Conservation (phyloP, 495 filamentous ascomycete genomes). For the Neurospora terricola region DNA sequence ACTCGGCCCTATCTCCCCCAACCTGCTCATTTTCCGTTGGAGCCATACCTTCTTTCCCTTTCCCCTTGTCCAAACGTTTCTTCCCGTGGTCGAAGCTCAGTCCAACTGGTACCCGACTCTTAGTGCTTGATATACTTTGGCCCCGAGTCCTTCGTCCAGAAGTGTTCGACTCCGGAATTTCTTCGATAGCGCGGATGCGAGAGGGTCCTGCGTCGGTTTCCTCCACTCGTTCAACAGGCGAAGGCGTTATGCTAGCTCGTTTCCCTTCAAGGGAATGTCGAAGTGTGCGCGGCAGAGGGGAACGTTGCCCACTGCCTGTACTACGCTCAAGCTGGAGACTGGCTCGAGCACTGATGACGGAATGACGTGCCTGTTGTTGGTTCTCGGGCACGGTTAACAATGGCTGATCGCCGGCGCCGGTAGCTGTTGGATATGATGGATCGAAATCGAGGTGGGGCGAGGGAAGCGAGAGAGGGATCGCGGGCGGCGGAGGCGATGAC, state of each 20-base stretch:
- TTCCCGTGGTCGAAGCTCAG: constrained; percentile 19
- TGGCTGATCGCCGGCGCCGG: constrained; percentile 52
- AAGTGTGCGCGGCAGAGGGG: constrained; percentile 54
- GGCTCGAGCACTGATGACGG: constrained; percentile 36
- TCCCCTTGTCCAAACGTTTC: constrained; percentile 32
- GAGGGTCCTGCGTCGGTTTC: constrained; percentile 22
- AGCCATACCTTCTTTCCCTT: constrained; percentile 36
- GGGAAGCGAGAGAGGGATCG: constrained; percentile 37
- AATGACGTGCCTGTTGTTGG: constrained; percentile 47
- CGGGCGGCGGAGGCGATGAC: constrained; percentile 37
- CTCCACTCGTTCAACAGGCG: constrained; percentile 11
- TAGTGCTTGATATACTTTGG: constrained; percentile 18
- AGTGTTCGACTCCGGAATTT: constrained; percentile 17
- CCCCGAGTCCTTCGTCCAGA: constrained; percentile 18
- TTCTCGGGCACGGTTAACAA: constrained; percentile 57
- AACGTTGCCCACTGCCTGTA: constrained; percentile 39
- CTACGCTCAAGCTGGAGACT: constrained; percentile 60
- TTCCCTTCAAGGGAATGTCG: constrained; percentile 39
- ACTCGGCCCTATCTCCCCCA: constrained; percentile 14
- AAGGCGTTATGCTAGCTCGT: constrained; percentile 25
- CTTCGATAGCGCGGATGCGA: constrained; percentile 11
- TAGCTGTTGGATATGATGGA: constrained; percentile 21
- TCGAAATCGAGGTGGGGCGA: constrained; percentile 23
- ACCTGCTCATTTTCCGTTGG: constrained; percentile 18
- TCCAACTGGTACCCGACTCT: constrained; percentile 20